phyloP scores from a whole-genome alignment of 108 stramenopile species.

The Skeletonema grethae region DNA sequence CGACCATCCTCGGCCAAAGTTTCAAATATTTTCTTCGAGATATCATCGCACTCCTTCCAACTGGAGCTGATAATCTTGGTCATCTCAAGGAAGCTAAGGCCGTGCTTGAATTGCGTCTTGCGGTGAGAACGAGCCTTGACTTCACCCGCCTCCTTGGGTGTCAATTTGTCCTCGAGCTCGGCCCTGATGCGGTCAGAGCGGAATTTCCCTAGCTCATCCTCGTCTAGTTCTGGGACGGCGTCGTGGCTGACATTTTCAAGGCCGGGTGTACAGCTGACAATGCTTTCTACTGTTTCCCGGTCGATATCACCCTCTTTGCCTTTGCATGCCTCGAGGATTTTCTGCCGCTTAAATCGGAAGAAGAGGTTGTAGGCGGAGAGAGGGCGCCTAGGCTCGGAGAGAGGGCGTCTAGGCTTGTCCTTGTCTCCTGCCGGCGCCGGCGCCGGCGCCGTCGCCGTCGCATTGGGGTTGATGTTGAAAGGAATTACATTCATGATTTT shows the following conservation, averaged over 20 bases:
- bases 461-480: not conserved
- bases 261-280: not conserved
- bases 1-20: conserved; percentile 10
- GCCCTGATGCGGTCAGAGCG: conserved; percentile 1
- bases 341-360: conserved; percentile 6
- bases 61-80: not conserved
- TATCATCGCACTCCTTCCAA: conserved; percentile 1
- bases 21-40: not conserved
- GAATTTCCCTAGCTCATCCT: not conserved
- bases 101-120: not conserved
- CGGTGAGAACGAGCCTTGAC: not conserved
- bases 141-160: not conserved
- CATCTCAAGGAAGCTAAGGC: conserved; percentile 12
- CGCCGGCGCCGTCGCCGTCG: too few species aligned
- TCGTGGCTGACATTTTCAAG: not conserved
- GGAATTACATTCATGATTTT: not conserved
- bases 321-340: not conserved
- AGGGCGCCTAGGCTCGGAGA: not conserved
- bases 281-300: not conserved
- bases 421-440: not conserved
- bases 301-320: not conserved
- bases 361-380: conserved; percentile 11
- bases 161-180: not conserved
- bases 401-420: conserved; percentile 1
- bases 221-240: not conserved